phyloP scores from a whole-genome alignment of 495 filamentous ascomycete species.

The Antarctomyces pellizariae region DNA sequence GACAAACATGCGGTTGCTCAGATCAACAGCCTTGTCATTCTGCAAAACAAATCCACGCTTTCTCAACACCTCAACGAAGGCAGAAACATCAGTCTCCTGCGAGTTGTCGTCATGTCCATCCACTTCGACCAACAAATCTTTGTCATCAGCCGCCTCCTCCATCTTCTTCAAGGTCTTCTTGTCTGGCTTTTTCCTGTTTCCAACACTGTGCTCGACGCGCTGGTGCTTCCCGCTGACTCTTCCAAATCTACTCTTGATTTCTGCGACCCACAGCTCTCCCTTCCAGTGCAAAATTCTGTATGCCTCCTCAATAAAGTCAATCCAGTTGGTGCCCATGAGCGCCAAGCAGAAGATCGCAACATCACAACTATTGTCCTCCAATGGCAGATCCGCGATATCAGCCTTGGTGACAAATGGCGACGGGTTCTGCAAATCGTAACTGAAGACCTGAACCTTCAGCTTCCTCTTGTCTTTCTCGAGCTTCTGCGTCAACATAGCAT shows the following conservation, averaged over 20 bases:
- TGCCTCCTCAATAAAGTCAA: constrained; percentile 88
- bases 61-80: constrained; percentile 64
- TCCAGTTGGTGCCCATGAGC: constrained; percentile 97
- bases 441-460: constrained; percentile 40
- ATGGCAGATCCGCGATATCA: constrained; percentile 64
- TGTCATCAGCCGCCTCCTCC: constrained; percentile 21
- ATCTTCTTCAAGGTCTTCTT: constrained; percentile 31
- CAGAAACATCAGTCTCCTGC: constrained; percentile 63
- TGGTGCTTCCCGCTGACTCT: constrained; percentile 21
- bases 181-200: constrained; percentile 24
- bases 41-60: constrained; percentile 58
- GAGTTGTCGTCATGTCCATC: constrained; percentile 24
- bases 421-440: constrained; percentile 34
- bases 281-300: constrained; percentile 71
- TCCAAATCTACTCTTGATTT: constrained; percentile 83
- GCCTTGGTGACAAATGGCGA: constrained; percentile 56
- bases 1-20: constrained; percentile 95
- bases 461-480: constrained; percentile 26
- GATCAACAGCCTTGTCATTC: constrained; percentile 37
- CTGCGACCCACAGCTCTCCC: constrained; percentile 87
- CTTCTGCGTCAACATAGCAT: constrained; percentile 40
- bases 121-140: constrained; percentile 25
- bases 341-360: constrained; percentile 85
- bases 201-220: constrained; percentile 36
- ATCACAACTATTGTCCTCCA: constrained; percentile 48